These are phyloP conservation scores for Thyridium curvatum DNA, from an alignment of 2,329 filamentous ascomycete genomes.

Conservation along the genomic window DNA sequence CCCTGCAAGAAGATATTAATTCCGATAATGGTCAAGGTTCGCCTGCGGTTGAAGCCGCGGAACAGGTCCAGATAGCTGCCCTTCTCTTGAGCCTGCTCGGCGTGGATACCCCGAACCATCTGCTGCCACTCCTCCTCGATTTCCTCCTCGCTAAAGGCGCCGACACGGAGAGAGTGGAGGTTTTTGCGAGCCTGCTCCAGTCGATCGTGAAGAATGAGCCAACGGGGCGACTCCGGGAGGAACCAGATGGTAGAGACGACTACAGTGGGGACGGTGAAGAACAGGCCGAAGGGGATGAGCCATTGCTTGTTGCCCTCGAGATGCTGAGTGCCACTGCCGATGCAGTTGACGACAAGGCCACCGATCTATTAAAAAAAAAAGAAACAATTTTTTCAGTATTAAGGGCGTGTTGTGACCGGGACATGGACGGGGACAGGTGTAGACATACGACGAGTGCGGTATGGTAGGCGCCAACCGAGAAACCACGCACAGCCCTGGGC, in stretches of 20 bases:
- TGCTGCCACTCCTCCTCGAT: neutral
- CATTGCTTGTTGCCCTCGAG: constrained; percentile 21
- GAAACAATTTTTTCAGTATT: no score
- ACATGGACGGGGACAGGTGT: no score
- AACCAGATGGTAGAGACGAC: constrained; percentile 18
- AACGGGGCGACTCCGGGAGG: constrained; percentile 18
- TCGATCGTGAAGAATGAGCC: constrained; percentile 14
- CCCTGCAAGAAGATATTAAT: constrained; percentile 23
- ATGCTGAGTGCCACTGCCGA: constrained; percentile 20
- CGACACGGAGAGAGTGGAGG: no score
- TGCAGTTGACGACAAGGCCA: constrained; percentile 12
- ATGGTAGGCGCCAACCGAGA: constrained; percentile 27
- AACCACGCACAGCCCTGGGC: constrained; percentile 19
- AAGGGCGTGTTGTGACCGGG: no score
- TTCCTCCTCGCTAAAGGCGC: no score
- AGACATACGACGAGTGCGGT: no score
- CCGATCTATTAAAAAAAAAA: no score
- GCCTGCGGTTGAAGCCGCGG: constrained; percentile 11
- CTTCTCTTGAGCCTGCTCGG: no score
- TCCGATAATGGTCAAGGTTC: constrained; percentile 11
- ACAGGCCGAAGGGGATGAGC: constrained; percentile 25
- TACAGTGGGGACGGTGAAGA: constrained; percentile 23
- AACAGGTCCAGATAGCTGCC: constrained; percentile 6
- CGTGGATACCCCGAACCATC: no score
- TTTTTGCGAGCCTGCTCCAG: constrained; percentile 3